These are phyloP conservation scores for Mycena epipterygia DNA, from an alignment of 768 basidiomycete genomes.

Conservation along the genomic window DNA sequence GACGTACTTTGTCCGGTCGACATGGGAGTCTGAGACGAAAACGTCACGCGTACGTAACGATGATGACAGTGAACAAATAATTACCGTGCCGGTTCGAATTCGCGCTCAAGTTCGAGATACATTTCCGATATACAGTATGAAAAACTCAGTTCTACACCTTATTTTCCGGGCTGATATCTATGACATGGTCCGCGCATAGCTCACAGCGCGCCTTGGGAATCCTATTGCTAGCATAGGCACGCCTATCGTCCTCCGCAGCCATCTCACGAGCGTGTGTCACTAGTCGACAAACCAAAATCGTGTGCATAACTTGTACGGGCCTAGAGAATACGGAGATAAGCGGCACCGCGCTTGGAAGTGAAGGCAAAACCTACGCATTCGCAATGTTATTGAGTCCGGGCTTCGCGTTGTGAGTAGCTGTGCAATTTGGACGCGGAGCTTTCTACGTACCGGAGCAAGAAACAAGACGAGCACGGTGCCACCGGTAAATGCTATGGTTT, in stretches of 20 bases:
- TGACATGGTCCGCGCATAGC: neutral
- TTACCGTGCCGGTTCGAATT: too few species aligned
- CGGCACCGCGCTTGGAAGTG: neutral
- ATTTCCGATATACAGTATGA: too few species aligned
- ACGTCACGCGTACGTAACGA: neutral
- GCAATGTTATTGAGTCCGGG: neutral
- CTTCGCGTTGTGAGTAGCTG: neutral
- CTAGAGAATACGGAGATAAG: neutral
- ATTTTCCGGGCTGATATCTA: slow-evolving; percentile 19
- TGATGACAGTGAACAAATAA: neutral
- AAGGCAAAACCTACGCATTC: slow-evolving; percentile 10
- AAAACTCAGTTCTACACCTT: neutral
- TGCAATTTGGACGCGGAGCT: neutral
- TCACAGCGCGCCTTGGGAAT: neutral
- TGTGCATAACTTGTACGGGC: slow-evolving; percentile 21
- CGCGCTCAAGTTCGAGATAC: too few species aligned
- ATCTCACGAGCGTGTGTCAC: slow-evolving; percentile 25
- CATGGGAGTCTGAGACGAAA: neutral
- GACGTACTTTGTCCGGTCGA: slow-evolving; percentile 6
- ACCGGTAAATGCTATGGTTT: slow-evolving; percentile 10
- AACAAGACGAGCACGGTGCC: neutral
- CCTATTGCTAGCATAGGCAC: neutral
- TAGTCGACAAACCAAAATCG: slow-evolving; percentile 22
- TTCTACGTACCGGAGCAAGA: slow-evolving; percentile 4
- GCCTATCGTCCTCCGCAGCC: slow-evolving; percentile 22